Conservation (phyloP, 1,139 yeast genomes). For the Candida mesenterica region DNA sequence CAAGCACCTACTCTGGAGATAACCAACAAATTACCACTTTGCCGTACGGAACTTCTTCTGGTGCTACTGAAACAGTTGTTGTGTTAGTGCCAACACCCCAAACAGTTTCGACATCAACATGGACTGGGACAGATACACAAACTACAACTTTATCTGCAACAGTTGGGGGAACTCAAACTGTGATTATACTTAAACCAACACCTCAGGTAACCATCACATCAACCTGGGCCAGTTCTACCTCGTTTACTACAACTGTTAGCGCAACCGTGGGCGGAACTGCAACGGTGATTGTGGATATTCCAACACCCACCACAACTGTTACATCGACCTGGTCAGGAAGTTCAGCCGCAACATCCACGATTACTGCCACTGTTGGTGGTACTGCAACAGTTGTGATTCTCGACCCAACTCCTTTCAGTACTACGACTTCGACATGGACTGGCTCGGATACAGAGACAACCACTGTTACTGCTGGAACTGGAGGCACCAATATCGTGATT, state of each 20-base stretch:
- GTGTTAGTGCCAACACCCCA: slow-evolving; percentile 18
- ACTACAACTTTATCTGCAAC: slow-evolving; percentile 7
- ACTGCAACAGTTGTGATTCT: slow-evolving; percentile 17
- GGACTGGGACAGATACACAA: slow-evolving; percentile 5
- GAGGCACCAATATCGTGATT: slow-evolving; percentile 13
- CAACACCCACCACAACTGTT: slow-evolving; percentile 19
- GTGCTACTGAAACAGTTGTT: slow-evolving; percentile 7
- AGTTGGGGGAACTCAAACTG: slow-evolving; percentile 17
- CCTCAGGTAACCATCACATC: slow-evolving; percentile 5
- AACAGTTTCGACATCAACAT: slow-evolving; percentile 10
- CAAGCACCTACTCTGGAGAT: slow-evolving; percentile 21
- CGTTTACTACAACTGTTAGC: slow-evolving; percentile 9
- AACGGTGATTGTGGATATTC: slow-evolving; percentile 18
- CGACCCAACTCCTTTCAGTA: slow-evolving; percentile 14
- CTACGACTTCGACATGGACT: slow-evolving; percentile 13
- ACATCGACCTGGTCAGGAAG: slow-evolving; percentile 20
- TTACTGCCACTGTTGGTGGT: slow-evolving; percentile 14
- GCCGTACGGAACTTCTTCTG: slow-evolving; percentile 2
- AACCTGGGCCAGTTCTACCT: slow-evolving; percentile 7
- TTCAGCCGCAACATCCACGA: slow-evolving; percentile 5
- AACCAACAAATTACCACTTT: slow-evolving; percentile 3
- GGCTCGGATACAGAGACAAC: slow-evolving; percentile 9
- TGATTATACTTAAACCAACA: slow-evolving; percentile 19
- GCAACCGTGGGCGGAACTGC: slow-evolving; percentile 17
- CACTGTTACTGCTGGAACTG: slow-evolving; percentile 9